Evolutionary conservation across 805 yeast species (phyloP).

Genomic region (Candida stauntonica): DNA sequence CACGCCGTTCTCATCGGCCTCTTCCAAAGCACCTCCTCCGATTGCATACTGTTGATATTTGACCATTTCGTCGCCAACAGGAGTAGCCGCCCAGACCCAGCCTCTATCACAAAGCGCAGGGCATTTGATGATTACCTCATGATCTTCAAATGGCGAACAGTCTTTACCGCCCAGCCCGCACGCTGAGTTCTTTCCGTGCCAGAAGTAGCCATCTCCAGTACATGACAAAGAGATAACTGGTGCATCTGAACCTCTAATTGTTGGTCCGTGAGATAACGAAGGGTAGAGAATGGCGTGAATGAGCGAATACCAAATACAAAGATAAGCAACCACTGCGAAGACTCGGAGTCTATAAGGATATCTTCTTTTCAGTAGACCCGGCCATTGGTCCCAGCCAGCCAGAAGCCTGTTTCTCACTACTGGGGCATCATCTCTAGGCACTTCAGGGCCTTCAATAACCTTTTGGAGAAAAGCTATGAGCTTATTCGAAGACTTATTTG

Average conservation of each 20-base stretch:
- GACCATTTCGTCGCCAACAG: slow-evolving; percentile 64
- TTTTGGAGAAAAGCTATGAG: slow-evolving; percentile 24
- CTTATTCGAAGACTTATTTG: slow-evolving; percentile 3
- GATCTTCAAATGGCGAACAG: slow-evolving; percentile 46
- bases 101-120: slow-evolving; percentile 85
- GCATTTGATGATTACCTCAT: slow-evolving; percentile 61
- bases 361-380: slow-evolving; percentile 31
- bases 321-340: slow-evolving; percentile 4
- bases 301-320: slow-evolving; percentile 13
- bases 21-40: slow-evolving; percentile 61
- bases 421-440: slow-evolving; percentile 46
- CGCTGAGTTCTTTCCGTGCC: slow-evolving; percentile 71
- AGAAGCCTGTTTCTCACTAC: slow-evolving; percentile 24
- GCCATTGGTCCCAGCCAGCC: slow-evolving; percentile 38
- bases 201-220: slow-evolving; percentile 41
- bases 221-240: slow-evolving; percentile 44
- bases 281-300: slow-evolving; percentile 14
- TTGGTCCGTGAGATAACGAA: slow-evolving; percentile 7
- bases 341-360: slow-evolving; percentile 3
- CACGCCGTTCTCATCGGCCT: slow-evolving; percentile 19
- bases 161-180: slow-evolving; percentile 71
- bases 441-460: slow-evolving; percentile 55
- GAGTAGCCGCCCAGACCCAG: slow-evolving; percentile 67
- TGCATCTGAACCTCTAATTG: slow-evolving; percentile 8
- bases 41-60: slow-evolving; percentile 70